Evolutionary conservation across 2,329 filamentous ascomycete species (phyloP).

Genomic region (Fusarium ramigenum): DNA sequence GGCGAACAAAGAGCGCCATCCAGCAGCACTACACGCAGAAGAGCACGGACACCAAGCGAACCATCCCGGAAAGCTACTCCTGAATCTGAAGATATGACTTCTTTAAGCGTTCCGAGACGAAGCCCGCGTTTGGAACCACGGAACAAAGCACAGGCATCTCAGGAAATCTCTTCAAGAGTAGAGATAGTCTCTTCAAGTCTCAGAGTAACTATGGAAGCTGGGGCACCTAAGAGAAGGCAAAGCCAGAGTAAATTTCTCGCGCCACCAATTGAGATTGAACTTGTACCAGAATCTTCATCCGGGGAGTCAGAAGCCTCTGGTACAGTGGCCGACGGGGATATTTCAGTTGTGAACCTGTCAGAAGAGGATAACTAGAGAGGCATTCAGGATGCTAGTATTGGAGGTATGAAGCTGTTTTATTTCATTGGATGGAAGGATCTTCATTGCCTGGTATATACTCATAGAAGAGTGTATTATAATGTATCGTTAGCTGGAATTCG

Average conservation of each 20-base stretch:
- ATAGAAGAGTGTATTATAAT: background rate
- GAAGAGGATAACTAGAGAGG: accelerated
- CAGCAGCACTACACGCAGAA: background rate
- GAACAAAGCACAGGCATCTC: background rate
- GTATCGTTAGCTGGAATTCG: no score
- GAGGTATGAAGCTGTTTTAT: no score
- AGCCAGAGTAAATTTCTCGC: background rate
- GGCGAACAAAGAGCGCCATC: no score
- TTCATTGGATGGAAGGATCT: background rate
- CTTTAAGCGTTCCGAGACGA: background rate
- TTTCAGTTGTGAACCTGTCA: background rate
- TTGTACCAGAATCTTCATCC: background rate
- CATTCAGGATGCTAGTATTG: background rate
- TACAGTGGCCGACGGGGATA: background rate
- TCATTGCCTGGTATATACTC: background rate
- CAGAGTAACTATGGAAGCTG: background rate
- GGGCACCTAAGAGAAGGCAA: background rate
- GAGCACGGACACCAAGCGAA: background rate
- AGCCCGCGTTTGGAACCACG: background rate
- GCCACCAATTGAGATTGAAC: background rate
- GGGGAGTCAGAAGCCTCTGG: background rate
- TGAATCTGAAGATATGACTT: background rate
- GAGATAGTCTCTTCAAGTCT: background rate
- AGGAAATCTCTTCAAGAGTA: background rate
- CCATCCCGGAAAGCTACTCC: background rate